These are phyloP conservation scores for Hypoxylon fragiforme DNA, from an alignment of 495 filamentous ascomycete species.

Conservation along the genomic window DNA sequence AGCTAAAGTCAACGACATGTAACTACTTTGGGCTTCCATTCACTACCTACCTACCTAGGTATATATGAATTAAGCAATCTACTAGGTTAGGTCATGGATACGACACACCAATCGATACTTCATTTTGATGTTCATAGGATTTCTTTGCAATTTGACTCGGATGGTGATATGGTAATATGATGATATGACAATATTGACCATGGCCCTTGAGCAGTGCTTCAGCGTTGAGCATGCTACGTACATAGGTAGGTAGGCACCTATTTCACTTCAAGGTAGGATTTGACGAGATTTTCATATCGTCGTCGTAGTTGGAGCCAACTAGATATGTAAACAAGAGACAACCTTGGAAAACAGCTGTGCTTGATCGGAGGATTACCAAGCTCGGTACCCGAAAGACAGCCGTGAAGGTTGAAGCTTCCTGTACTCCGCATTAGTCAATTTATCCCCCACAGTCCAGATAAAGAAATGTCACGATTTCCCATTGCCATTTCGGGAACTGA, in stretches of 20 bases:
- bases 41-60: not conserved
- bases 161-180: too few species aligned
- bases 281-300: not conserved
- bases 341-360: conserved; percentile 7
- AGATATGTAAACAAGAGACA: conserved; percentile 10
- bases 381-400: conserved; percentile 28
- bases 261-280: too few species aligned
- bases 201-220: too few species aligned
- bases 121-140: not conserved
- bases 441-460: conserved; percentile 30
- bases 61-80: not conserved
- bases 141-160: not conserved
- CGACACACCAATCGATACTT: not conserved
- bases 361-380: conserved; percentile 26
- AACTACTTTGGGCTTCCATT: too few species aligned
- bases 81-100: conserved; percentile 2
- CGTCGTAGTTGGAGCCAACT: too few species aligned
- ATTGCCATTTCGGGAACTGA: conserved; percentile 30
- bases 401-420: conserved; percentile 17
- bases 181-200: too few species aligned
- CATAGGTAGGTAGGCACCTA: too few species aligned
- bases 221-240: too few species aligned
- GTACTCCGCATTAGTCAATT: conserved; percentile 34
- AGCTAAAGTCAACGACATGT: conserved; percentile 18
- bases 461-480: conserved; percentile 17